Percentiles rank a stretch among this genome's conserved stretches.
phyloP scores from a whole-genome alignment of 2,329 filamentous ascomycete species.

The Apiospora arundinis region DNA sequence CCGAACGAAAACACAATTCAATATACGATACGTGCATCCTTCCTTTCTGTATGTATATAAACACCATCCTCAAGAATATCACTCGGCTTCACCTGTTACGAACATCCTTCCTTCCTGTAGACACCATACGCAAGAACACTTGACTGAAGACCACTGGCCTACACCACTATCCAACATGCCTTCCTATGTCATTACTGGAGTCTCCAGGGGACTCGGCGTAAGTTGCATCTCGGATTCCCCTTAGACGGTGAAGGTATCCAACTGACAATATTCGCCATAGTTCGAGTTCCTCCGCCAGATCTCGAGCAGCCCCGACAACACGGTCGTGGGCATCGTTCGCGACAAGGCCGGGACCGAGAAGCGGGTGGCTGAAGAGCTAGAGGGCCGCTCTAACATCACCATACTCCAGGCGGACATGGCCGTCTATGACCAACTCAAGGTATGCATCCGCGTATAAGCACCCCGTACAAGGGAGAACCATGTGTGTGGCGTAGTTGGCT shows the following conservation, averaged over 20 bases:
- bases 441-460: slow-evolving; percentile 9
- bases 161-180: slow-evolving; percentile 24
- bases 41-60: no score
- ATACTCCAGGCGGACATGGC: slow-evolving; percentile 54
- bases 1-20: neutral
- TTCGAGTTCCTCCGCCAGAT: slow-evolving; percentile 56
- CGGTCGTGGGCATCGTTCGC: slow-evolving; percentile 55
- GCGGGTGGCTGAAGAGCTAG: slow-evolving; percentile 49
- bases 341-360: slow-evolving; percentile 51
- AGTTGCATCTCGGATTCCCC: neutral
- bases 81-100: no score
- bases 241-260: neutral
- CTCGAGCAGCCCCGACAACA: slow-evolving; percentile 49
- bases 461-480: neutral
- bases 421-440: slow-evolving; percentile 47
- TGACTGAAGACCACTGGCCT: neutral
- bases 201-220: slow-evolving; percentile 33
- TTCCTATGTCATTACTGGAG: slow-evolving; percentile 32
- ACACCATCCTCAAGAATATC: no score
- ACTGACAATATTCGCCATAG: slow-evolving; percentile 37
- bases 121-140: neutral
- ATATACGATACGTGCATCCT: neutral
- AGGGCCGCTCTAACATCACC: slow-evolving; percentile 47
- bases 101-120: neutral
- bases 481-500: neutral